These are phyloP conservation scores for Mariannaea sp. DNA, from an alignment of 2,329 filamentous ascomycete genomes.

Conservation along the genomic window DNA sequence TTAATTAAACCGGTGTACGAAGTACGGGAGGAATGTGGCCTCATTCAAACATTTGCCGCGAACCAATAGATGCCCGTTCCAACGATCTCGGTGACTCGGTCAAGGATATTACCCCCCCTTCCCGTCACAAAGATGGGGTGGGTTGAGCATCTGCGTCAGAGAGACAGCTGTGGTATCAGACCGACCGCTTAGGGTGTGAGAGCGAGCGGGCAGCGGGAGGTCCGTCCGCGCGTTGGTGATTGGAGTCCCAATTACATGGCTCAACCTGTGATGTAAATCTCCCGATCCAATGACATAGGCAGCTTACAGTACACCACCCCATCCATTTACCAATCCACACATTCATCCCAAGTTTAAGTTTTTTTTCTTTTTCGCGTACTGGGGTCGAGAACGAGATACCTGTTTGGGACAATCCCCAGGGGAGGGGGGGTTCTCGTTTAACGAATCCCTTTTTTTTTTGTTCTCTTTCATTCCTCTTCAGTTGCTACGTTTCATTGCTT, in stretches of 20 bases:
- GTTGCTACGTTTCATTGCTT: constrained; percentile 3
- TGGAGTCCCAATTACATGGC: constrained; percentile 5
- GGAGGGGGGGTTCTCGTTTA: background rate
- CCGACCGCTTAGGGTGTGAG: no score
- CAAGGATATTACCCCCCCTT: constrained; percentile 25
- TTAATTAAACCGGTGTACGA: no score
- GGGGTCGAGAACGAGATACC: no score
- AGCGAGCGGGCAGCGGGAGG: constrained; percentile 24
- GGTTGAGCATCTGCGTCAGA: no score
- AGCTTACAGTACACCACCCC: no score
- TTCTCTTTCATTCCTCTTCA: no score
- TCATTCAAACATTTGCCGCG: background rate
- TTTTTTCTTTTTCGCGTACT: no score
- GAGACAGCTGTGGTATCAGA: no score
- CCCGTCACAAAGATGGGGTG: constrained; percentile 6
- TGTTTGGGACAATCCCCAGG: no score
- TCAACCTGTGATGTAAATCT: background rate
- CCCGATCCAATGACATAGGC: constrained; percentile 10
- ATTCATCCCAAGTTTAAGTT: no score
- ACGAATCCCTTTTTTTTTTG: background rate
- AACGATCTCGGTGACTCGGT: constrained; percentile 29
- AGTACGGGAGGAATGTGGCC: background rate
- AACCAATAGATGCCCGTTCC: constrained; percentile 31
- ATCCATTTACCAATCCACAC: no score
- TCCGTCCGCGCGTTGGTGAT: constrained; percentile 19